Evolutionary conservation across 768 basidiomycete species (phyloP), one percentile per base, ranked within the genome.

Genomic region (Royoungia palumana): DNA sequence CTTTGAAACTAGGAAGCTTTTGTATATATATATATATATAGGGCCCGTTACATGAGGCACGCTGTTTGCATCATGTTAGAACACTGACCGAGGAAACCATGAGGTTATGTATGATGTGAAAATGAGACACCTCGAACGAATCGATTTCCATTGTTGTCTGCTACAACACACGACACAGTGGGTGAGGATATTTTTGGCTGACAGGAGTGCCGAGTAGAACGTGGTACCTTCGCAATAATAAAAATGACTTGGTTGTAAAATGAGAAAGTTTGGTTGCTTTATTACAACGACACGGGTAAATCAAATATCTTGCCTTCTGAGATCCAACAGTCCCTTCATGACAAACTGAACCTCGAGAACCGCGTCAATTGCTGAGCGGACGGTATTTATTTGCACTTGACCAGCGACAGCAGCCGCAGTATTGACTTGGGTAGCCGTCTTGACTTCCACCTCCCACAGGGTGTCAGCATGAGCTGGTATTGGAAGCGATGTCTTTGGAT

Each of bases 401-500:
- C 65, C 63, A 25, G 48, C 41, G 28, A 44, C 49, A 24, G 65
- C 50, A 20, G 57, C 65, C 0, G 83, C 86, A 49, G 87, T 89
- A 14, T 85, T 80, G 37, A 87, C 81, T 6, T 90, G 90, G 3
- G 76, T 73, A 2, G 88, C 86, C 1, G 89, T 89, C 65, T 87
- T 90, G 42, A 90, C 89, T 70, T 92, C 87, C 32, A 93, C 88
- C 63, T 91, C 85, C 89, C 89, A 93, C 6, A 89, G 73, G 0
- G 88, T 87, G 56, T 88, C 87, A 8, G 81, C 69, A 47, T 87
- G 85, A n/a, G 86, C 86, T 32, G 86, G 83, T 38, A 83, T 83
- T 0, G 87, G 83, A 55, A 83, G 80, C 45, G 83, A 83, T 5
- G 87, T 89, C 66, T 79, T 86, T 0, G 79, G 77, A 58, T 90